Evolutionary conservation across 805 yeast genomes (phyloP).

Genomic region (Candida boleticola): DNA sequence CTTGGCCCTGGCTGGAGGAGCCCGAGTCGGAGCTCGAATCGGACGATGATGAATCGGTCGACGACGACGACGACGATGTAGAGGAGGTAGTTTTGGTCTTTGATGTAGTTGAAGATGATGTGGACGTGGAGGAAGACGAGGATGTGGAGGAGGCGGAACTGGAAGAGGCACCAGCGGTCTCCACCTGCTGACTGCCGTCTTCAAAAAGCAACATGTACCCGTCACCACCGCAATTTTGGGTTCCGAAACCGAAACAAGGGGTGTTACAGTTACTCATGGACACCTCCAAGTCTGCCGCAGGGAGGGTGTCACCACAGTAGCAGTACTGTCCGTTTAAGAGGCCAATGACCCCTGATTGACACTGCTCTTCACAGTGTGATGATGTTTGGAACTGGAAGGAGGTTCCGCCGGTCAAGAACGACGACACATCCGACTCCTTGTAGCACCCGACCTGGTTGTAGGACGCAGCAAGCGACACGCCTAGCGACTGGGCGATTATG

Average conservation of each 20-base stretch:
- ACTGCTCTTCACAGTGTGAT: conserved; percentile 50
- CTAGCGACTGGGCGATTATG: neutral
- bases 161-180: conserved; percentile 9
- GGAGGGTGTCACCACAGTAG: conserved; percentile 36
- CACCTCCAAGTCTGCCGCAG: conserved; percentile 28
- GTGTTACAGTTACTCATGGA: conserved; percentile 27
- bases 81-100: conserved; percentile 9
- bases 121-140: conserved; percentile 8
- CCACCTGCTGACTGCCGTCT: conserved; percentile 9
- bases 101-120: conserved; percentile 9
- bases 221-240: conserved; percentile 39
- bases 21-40: conserved; percentile 11
- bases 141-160: conserved; percentile 9
- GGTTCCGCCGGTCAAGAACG: conserved; percentile 37
- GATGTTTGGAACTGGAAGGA: conserved; percentile 58
- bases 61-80: conserved; percentile 5
- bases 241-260: conserved; percentile 35
- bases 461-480: conserved; percentile 4
- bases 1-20: conserved; percentile 7
- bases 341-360: conserved; percentile 42
- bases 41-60: conserved; percentile 9
- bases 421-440: conserved; percentile 24
- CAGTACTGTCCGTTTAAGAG: conserved; percentile 35
- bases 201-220: conserved; percentile 33
- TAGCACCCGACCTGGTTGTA: conserved; percentile 23